Evolutionary conservation across 2,329 filamentous ascomycete genomes (phyloP).

Genomic region (Alternaria hordeiaustralica): DNA sequence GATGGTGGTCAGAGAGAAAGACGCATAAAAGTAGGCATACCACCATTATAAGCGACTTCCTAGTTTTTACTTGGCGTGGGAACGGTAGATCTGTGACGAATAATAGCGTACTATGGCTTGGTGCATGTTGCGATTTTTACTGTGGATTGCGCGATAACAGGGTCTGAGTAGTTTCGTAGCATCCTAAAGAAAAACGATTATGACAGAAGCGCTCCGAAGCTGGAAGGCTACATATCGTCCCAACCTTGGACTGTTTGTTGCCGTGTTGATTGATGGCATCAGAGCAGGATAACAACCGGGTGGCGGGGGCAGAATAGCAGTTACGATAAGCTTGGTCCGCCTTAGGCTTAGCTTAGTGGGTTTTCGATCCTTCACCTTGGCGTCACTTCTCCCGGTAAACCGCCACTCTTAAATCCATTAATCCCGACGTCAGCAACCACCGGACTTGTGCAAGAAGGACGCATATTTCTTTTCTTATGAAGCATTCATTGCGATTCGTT

Average conservation of each 20-base stretch:
- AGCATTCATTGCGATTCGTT: background rate
- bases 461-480: background rate
- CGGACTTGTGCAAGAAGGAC: background rate
- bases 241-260: background rate
- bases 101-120: constrained; percentile 3
- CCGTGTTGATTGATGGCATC: background rate
- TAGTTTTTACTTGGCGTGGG: constrained; percentile 21
- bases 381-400: constrained; percentile 3
- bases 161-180: background rate
- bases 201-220: background rate
- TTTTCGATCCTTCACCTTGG: background rate
- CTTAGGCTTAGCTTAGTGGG: background rate
- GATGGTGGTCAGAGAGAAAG: background rate
- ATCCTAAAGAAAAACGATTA: background rate
- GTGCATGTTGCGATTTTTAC: constrained; percentile 19
- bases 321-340: background rate
- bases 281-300: background rate
- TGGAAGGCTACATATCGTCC: background rate
- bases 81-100: background rate
- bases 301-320: constrained; percentile 8
- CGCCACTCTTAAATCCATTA: background rate
- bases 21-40: background rate
- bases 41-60: constrained; percentile 14
- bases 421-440: background rate
- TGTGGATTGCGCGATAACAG: constrained; percentile 18